Evolutionary conservation across 352 stramenopile species (phyloP).

Genomic region (Pythium brachiatum): DNA sequence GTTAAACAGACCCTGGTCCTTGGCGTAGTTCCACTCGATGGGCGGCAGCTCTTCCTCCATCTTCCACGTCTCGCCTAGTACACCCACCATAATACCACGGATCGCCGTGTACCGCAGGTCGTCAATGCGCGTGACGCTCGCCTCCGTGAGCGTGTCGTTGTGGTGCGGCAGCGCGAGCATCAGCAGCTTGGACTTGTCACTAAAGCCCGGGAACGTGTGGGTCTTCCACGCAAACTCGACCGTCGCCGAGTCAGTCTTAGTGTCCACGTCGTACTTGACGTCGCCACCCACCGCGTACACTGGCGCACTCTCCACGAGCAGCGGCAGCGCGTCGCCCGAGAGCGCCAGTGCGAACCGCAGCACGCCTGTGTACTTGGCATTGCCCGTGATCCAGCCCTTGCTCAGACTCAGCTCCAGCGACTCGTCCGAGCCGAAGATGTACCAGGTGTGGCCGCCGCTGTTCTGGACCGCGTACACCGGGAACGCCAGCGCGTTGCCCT

Average conservation of each 20-base stretch:
- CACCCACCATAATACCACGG: slow-evolving; percentile 66
- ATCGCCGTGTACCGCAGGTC: slow-evolving; percentile 66
- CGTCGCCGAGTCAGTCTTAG: slow-evolving; percentile 22
- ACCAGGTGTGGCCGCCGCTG: slow-evolving; percentile 67
- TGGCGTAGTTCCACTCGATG: slow-evolving; percentile 64
- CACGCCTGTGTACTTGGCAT: slow-evolving; percentile 46
- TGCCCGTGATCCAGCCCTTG: slow-evolving; percentile 35
- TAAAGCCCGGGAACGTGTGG: slow-evolving; percentile 34
- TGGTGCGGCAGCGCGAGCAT: slow-evolving; percentile 81
- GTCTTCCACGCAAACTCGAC: slow-evolving; percentile 70
- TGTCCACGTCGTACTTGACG: slow-evolving; percentile 45
- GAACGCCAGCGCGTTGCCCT: slow-evolving; percentile 42
- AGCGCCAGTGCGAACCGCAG: slow-evolving; percentile 51
- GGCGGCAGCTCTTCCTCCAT: slow-evolving; percentile 56
- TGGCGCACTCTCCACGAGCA: slow-evolving; percentile 53
- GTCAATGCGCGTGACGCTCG: slow-evolving; percentile 26
- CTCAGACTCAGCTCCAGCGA: slow-evolving; percentile 34
- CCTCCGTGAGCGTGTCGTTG: slow-evolving; percentile 33
- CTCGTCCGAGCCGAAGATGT: slow-evolving; percentile 56
- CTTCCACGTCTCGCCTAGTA: slow-evolving; percentile 59
- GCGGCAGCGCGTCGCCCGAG: slow-evolving; percentile 35
- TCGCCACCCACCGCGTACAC: slow-evolving; percentile 58
- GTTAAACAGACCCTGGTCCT: slow-evolving; percentile 53
- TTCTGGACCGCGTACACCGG: slow-evolving; percentile 47
- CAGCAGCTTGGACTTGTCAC: slow-evolving; percentile 35